phyloP scores from a whole-genome alignment of 1,284 basidiomycete species.

The Leccinum laetum region DNA sequence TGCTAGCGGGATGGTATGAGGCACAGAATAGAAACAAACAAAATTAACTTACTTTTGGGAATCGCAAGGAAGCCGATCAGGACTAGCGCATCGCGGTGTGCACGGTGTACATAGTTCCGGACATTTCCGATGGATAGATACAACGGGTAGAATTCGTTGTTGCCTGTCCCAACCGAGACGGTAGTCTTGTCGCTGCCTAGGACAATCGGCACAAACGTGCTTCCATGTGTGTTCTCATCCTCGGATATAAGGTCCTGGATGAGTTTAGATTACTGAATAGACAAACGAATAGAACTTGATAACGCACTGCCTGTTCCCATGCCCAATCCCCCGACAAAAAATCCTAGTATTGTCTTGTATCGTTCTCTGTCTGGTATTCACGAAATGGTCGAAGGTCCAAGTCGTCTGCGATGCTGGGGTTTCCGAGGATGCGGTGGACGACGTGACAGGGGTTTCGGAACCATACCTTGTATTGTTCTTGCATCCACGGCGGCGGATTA shows the following conservation, averaged over 20 bases:
- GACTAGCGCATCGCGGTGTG: not conserved
- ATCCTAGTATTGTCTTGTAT: slow-evolving; percentile 25
- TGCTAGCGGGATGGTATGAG: not conserved
- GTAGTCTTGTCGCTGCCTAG: slow-evolving; percentile 39
- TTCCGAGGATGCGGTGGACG: slow-evolving; percentile 19
- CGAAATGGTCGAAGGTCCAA: slow-evolving; percentile 31
- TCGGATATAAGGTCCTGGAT: slow-evolving; percentile 16
- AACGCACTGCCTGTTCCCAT: slow-evolving; percentile 27
- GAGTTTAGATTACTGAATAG: not conserved
- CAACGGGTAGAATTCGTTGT: not conserved
- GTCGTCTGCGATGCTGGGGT: slow-evolving; percentile 26
- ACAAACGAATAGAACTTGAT: not conserved
- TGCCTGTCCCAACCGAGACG: slow-evolving; percentile 30
- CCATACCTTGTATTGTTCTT: not conserved
- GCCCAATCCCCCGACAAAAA: slow-evolving; percentile 17
- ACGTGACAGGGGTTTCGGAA: not conserved
- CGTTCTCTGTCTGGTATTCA: slow-evolving; percentile 14
- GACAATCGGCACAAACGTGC: slow-evolving; percentile 34
- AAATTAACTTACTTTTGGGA: not conserved
- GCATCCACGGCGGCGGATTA: not conserved
- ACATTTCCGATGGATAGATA: not conserved
- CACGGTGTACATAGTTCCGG: not conserved
- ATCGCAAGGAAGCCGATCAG: not conserved
- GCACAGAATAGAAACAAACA: not conserved
- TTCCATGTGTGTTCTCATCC: slow-evolving; percentile 26